A percentile compares a stretch with the other conserved stretches of the same genome.
Evolutionary conservation across 345 rosid species (phyloP).

Genomic region (Linum lewisii): DNA sequence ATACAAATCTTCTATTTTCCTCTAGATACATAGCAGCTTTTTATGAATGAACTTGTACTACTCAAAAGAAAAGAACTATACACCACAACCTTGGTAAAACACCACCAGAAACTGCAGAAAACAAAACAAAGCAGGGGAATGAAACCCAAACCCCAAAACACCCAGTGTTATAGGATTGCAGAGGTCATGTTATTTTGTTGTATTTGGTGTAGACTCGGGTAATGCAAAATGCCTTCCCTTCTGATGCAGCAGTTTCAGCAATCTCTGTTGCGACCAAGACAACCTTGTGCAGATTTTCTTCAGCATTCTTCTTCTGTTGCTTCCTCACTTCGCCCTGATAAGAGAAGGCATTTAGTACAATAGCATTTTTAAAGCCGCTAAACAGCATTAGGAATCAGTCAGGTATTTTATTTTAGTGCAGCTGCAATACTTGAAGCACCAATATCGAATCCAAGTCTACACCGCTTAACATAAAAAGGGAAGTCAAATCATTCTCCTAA

Average conservation of each 20-base stretch:
- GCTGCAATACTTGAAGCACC: constrained; percentile 52
- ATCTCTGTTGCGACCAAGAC: constrained; percentile 45
- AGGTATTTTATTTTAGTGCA: background rate
- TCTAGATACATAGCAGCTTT: no score
- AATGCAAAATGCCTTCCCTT: constrained; percentile 66
- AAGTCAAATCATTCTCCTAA: background rate
- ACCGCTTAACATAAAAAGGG: background rate
- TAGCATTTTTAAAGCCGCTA: background rate
- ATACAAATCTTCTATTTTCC: no score
- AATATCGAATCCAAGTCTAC: background rate
- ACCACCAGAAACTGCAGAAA: no score
- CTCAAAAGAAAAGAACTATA: no score
- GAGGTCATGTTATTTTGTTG: no score
- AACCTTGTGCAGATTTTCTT: constrained; percentile 69
- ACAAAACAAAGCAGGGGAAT: no score
- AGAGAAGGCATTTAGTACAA: background rate
- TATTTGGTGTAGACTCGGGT: no score
- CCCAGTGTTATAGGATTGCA: no score
- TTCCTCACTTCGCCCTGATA: constrained; percentile 57
- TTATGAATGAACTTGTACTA: no score
- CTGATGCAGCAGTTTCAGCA: constrained; percentile 61
- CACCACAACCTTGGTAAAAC: no score
- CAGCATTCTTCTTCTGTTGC: constrained; percentile 82
- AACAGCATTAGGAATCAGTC: background rate
- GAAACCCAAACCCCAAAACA: no score